Conservation (phyloP, 768 basidiomycete species). For the Phallus indusiatus region DNA sequence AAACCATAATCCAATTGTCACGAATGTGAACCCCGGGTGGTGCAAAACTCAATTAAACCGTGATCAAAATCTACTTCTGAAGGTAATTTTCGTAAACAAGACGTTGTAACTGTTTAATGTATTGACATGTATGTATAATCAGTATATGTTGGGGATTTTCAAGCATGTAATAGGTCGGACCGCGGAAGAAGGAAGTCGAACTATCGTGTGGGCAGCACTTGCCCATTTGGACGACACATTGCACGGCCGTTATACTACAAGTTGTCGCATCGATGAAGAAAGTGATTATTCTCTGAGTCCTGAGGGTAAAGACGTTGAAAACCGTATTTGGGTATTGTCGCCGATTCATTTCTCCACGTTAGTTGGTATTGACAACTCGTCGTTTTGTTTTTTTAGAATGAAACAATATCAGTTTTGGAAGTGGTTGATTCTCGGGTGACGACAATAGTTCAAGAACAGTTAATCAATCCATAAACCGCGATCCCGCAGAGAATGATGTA, state of each 20-base stretch:
- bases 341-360: too few species aligned
- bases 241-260: background rate
- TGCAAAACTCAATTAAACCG: constrained; percentile 4
- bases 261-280: background rate
- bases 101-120: too few species aligned
- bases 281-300: constrained; percentile 31
- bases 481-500: too few species aligned
- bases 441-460: too few species aligned
- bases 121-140: too few species aligned
- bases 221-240: background rate
- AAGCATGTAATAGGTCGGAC: background rate
- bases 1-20: background rate
- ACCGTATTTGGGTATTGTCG: too few species aligned
- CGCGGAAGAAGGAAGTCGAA: constrained; percentile 4
- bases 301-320: constrained; percentile 24
- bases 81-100: background rate
- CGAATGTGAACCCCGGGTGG: background rate
- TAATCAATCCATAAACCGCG: too few species aligned
- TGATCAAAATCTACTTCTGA: background rate
- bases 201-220: constrained; percentile 5
- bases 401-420: too few species aligned
- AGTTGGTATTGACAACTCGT: too few species aligned
- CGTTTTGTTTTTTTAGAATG: too few species aligned
- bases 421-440: too few species aligned
- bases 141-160: too few species aligned